Evolutionary conservation across 2,329 filamentous ascomycete species (phyloP).

Genomic region (Alternaria incomplexa): DNA sequence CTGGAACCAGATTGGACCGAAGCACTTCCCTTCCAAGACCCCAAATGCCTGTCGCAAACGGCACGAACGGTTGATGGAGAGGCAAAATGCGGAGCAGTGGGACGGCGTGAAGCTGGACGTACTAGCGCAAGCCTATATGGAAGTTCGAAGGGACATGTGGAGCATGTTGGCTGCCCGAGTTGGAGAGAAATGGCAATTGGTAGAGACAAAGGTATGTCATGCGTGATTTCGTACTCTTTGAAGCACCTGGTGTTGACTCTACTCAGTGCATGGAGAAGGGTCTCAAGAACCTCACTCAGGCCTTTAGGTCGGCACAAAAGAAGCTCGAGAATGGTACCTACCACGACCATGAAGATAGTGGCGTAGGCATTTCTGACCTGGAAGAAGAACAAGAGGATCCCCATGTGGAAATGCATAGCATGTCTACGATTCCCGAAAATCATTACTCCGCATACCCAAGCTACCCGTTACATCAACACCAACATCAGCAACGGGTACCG

Average conservation of each 20-base stretch:
- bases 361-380: conserved; percentile 64
- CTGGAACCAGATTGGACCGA: conserved; percentile 80
- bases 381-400: conserved; percentile 51
- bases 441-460: conserved; percentile 26
- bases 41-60: conserved; percentile 88
- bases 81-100: conserved; percentile 76
- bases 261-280: conserved; percentile 81
- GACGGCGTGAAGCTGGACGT: conserved; percentile 75
- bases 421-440: conserved; percentile 28
- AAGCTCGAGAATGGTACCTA: conserved; percentile 60
- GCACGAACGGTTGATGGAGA: conserved; percentile 83
- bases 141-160: conserved; percentile 83
- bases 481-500: conserved; percentile 41
- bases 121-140: conserved; percentile 79
- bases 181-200: conserved; percentile 65
- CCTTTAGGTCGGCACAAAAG: conserved; percentile 69
- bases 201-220: conserved; percentile 77
- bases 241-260: conserved; percentile 14
- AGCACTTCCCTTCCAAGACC: conserved; percentile 77
- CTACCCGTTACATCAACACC: conserved; percentile 32
- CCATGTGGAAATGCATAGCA: conserved; percentile 32
- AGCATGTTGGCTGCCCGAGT: conserved; percentile 69
- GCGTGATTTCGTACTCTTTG: not conserved
- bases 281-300: conserved; percentile 78
- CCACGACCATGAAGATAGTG: conserved; percentile 68